These are phyloP conservation scores for Astrothelium macrocarpum DNA, from an alignment of 495 filamentous ascomycete species.

Conservation along the genomic window DNA sequence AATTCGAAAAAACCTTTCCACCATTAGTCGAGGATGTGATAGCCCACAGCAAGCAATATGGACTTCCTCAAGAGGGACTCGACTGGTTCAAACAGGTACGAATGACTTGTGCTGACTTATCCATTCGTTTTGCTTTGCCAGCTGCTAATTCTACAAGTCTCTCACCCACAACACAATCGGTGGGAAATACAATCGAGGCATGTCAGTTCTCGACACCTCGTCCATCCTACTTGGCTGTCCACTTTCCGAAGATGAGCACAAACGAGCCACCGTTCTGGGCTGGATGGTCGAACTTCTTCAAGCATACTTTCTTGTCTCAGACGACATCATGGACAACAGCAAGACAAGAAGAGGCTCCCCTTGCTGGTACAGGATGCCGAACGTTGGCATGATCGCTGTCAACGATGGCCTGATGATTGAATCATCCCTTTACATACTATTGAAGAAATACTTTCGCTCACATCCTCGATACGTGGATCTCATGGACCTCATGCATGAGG, in stretches of 20 bases:
- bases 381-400: conserved; percentile 89
- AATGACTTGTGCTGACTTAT: not conserved
- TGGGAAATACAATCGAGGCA: conserved; percentile 97
- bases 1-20: conserved; percentile 86
- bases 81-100: conserved; percentile 79
- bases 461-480: conserved; percentile 83
- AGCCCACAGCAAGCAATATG: conserved; percentile 64
- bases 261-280: conserved; percentile 72
- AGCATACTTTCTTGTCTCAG: conserved; percentile 96
- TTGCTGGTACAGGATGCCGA: conserved; percentile 86
- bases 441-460: conserved; percentile 83
- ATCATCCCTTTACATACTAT: conserved; percentile 73
- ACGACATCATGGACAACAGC: conserved; percentile 95
- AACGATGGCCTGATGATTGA: conserved; percentile 98
- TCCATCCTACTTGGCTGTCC: conserved; percentile 64
- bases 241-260: conserved; percentile 71
- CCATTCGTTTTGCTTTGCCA: not conserved
- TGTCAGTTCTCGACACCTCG: conserved; percentile 89
- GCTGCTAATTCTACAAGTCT: conserved; percentile 14
- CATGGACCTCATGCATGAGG: conserved; percentile 91
- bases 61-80: conserved; percentile 69
- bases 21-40: conserved; percentile 67
- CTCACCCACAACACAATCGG: conserved; percentile 79
- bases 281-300: conserved; percentile 98
- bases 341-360: conserved; percentile 87